Conservation (phyloP, 768 basidiomycete species). For the Amanita rubescens region DNA sequence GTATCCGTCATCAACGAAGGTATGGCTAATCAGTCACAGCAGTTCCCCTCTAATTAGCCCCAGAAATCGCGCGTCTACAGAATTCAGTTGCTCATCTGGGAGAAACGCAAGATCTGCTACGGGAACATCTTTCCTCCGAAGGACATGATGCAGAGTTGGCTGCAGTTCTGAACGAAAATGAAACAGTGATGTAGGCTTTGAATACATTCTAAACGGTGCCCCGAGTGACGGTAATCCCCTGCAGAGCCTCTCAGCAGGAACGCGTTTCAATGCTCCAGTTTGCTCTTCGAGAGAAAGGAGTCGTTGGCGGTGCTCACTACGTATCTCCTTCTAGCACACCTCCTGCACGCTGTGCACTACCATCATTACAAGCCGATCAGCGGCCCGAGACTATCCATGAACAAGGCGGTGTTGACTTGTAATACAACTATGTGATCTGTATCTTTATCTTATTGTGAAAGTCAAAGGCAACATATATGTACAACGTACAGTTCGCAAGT, state of each 20-base stretch:
- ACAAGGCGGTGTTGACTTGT: neutral
- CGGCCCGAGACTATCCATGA: neutral
- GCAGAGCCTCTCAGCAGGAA: constrained; percentile 73
- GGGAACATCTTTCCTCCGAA: constrained; percentile 33
- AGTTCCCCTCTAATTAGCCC: constrained; percentile 3
- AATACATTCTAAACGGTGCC: neutral
- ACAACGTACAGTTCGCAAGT: neutral
- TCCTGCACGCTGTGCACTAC: neutral
- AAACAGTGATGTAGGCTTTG: constrained; percentile 53
- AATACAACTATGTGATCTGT: neutral
- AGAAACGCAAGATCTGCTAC: constrained; percentile 53
- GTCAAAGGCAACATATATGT: neutral
- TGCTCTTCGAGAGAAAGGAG: constrained; percentile 57
- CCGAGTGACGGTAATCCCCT: neutral
- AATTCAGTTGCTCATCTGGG: constrained; percentile 60
- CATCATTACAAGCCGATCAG: neutral
- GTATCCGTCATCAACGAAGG: constrained; percentile 67
- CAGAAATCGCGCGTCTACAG: constrained; percentile 72
- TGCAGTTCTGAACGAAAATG: constrained; percentile 64
- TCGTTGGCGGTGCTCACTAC: constrained; percentile 43
- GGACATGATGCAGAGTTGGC: constrained; percentile 37
- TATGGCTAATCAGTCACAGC: constrained; percentile 19
- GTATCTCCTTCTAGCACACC: constrained; percentile 15
- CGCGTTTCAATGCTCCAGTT: constrained; percentile 61
- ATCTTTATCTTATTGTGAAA: neutral